A percentile compares a stretch with the other conserved stretches of the same genome.
Evolutionary conservation across 306 rosid species (phyloP).

Genomic region (Vigna unguiculata): DNA sequence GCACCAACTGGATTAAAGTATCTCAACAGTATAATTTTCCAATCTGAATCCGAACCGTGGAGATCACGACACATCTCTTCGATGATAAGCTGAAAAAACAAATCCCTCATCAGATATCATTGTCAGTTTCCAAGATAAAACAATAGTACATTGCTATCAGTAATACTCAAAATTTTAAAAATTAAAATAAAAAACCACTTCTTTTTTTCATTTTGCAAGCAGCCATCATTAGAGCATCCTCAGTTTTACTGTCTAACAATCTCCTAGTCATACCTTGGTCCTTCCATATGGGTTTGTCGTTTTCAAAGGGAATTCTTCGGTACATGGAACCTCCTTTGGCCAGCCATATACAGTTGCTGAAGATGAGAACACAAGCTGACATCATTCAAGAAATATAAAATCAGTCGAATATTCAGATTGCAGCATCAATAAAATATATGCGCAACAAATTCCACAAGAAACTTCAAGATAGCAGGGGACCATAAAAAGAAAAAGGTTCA

Average conservation of each 20-base stretch:
- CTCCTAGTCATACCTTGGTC: conserved; percentile 73
- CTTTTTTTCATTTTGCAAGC: neutral
- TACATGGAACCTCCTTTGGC: conserved; percentile 97
- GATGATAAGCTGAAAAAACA: conserved; percentile 72
- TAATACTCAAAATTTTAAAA: neutral
- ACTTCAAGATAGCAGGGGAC: conserved; percentile 4
- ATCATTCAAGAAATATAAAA: conserved; percentile 43
- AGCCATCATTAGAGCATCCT: neutral
- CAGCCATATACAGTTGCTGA: conserved; percentile 99
- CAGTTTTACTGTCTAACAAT: conserved; percentile 10
- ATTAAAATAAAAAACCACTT: neutral
- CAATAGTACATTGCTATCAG: neutral
- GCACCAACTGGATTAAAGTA: conserved; percentile 99
- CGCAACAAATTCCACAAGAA: conserved; percentile 15
- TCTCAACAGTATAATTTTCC: conserved; percentile 93
- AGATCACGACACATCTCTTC: conserved; percentile 90
- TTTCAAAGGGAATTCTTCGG: conserved; percentile 90
- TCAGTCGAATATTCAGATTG: conserved; percentile 36
- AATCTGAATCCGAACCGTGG: conserved; percentile 64
- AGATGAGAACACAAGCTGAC: conserved; percentile 98
- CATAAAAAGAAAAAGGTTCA: conserved; percentile 12
- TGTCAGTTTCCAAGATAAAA: conserved; percentile 35
- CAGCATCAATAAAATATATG: conserved; percentile 18
- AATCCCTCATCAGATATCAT: conserved; percentile 34
- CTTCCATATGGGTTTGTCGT: conserved; percentile 94